Base-by-base conservation (phyloP, 345 rosid genomes). In the Eucalyptus rudis region DNA sequence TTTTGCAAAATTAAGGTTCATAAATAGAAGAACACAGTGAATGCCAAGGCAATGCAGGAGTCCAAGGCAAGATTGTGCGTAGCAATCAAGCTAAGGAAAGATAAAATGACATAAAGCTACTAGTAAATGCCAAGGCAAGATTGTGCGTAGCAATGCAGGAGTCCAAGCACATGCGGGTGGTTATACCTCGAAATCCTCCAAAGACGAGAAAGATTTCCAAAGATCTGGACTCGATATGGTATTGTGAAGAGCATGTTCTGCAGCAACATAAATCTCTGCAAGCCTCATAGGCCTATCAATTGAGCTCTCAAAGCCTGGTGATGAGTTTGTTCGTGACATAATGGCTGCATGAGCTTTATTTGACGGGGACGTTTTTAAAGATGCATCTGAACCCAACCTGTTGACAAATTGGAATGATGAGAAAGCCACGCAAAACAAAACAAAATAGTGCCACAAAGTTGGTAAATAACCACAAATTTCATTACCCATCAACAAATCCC, bases 241-340 rank as follows among this genome's bases (percentile, higher is more conserved):
- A 87, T 90, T 92, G 90, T 86, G 90, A 90, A 98, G 88, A 91
- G 99, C 96, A 90, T 94, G 96, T 93, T 98, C 98, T 89, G 99
- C 96, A 33, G 99, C 99, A 92, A 97, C 98, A 91, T 94, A 96
- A 89, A 98, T 95, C 92, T 98, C 99, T 29, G 99, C 97, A 89
- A 97, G 97, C 91, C 99, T 95, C 99, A 97, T 96, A 86, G 99
- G 99, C 87, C 97, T 94, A 93, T 93, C 97, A 49, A 95, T 92
- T 49, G 97, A 96, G 87, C 96, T 95, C 58, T 97, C 99, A 88
- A 97, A 94, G 88, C 97, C 97, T 49, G 99, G 97, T 89, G 96
- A 95, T 87, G 99, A 98, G 92, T 95, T 92, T 88, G 98, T 95
- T 36, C 99, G 95, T 0, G 92, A 86, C 96, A 95, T 95, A 83